phyloP scores from a whole-genome alignment of 139 green algal genomes.

The Tetraselmis striata region DNA sequence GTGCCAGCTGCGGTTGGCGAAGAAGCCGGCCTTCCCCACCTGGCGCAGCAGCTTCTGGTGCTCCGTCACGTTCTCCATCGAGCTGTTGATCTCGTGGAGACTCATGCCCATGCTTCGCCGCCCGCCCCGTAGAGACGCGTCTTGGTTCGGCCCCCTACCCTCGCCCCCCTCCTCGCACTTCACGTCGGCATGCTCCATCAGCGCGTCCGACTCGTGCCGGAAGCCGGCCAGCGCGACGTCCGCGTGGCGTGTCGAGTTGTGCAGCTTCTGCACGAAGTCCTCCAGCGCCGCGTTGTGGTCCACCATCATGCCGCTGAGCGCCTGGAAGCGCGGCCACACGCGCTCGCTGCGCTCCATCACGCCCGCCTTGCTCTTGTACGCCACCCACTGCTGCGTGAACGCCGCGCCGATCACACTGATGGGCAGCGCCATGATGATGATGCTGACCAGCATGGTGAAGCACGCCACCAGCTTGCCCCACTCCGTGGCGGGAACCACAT shows the following conservation, averaged over 20 bases:
- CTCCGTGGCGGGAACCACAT: slow-evolving; percentile 22
- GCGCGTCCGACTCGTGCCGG: background rate
- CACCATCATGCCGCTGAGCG: background rate
- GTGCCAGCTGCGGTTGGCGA: background rate
- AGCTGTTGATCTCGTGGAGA: background rate
- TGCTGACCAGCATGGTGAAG: slow-evolving; percentile 19
- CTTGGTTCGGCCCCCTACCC: background rate
- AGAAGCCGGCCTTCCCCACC: background rate
- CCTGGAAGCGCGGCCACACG: slow-evolving; percentile 4
- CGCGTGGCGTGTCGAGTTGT: background rate
- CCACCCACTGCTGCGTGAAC: slow-evolving; percentile 28
- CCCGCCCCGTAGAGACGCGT: too few relatives aligned
- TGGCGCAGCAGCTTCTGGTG: background rate
- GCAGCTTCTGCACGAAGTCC: background rate
- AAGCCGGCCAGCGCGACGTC: background rate
- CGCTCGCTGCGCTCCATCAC: background rate
- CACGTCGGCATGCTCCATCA: background rate
- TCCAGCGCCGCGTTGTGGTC: background rate
- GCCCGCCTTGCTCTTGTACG: slow-evolving; percentile 8
- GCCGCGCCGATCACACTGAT: slow-evolving; percentile 35
- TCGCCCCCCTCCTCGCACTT: background rate
- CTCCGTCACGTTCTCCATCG: background rate
- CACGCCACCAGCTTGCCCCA: slow-evolving; percentile 23
- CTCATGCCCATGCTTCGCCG: background rate
- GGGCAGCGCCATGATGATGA: slow-evolving; percentile 35